Evolutionary conservation across 192 early-diverging fungal genomes (phyloP).

Genomic region (Mortierella hygrophila): DNA sequence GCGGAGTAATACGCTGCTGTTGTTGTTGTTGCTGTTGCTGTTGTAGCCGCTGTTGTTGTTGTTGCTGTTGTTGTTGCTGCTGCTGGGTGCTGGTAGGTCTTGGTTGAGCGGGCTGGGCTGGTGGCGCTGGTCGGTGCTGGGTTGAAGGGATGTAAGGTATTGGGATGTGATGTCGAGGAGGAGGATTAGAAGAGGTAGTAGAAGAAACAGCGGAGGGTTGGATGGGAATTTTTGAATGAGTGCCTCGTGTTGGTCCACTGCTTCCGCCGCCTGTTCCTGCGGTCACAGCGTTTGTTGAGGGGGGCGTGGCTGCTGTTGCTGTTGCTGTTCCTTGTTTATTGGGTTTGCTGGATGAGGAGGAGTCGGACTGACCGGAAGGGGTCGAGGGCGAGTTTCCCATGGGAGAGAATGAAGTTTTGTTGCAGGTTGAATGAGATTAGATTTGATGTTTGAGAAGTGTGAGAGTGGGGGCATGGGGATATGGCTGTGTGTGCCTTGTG

Average conservation of each 20-base stretch:
- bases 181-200: background rate
- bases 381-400: constrained; percentile 48
- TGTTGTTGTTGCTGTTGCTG: background rate
- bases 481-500: no score
- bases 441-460: background rate
- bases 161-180: background rate
- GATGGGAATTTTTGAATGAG: constrained; percentile 40
- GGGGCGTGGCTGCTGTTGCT: constrained; percentile 2
- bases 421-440: background rate
- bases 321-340: constrained; percentile 18
- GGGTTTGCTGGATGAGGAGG: constrained; percentile 10
- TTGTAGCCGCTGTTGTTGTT: background rate
- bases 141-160: constrained; percentile 1
- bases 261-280: background rate
- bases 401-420: background rate
- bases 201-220: background rate
- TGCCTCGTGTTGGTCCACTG: constrained; percentile 3
- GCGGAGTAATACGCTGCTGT: constrained; percentile 12
- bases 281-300: constrained; percentile 1
- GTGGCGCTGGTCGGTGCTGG: constrained; percentile 18
- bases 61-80: constrained; percentile 6
- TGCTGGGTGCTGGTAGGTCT: constrained; percentile 11
- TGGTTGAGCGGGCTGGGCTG: constrained; percentile 11
- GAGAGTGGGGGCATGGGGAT: no score
- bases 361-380: constrained; percentile 11